Evolutionary conservation across 73 alveolate species (phyloP).

Genomic region (Chromera velia): DNA sequence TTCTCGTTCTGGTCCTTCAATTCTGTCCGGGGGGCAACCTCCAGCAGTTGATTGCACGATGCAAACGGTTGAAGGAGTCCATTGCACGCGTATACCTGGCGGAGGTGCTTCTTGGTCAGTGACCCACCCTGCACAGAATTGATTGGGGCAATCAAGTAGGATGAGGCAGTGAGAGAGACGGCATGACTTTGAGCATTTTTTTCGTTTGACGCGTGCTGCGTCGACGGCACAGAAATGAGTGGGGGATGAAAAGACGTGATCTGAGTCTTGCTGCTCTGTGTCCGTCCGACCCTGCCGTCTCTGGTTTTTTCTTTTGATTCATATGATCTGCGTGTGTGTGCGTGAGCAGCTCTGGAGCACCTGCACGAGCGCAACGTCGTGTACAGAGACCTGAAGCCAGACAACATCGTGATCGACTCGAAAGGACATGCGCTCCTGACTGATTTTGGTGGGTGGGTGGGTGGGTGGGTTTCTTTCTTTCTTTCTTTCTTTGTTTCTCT

Average conservation of each 20-base stretch:
- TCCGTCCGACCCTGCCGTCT: too few relatives aligned
- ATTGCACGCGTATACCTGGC: slow-evolving; percentile 19
- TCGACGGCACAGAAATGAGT: too few relatives aligned
- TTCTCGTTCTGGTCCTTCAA: slow-evolving; percentile 69
- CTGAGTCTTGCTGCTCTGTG: too few relatives aligned
- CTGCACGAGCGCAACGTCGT: slow-evolving; percentile 44
- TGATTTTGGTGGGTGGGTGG: slow-evolving; percentile 61
- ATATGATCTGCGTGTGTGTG: too few relatives aligned
- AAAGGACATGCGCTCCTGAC: slow-evolving; percentile 85
- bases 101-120: too few relatives aligned
- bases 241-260: too few relatives aligned
- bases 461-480: neutral
- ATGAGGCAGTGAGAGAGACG: too few relatives aligned
- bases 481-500: neutral
- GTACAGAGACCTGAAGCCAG: slow-evolving; percentile 82
- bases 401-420: slow-evolving; percentile 71
- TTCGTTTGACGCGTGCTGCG: too few relatives aligned
- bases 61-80: slow-evolving; percentile 20
- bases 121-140: too few relatives aligned
- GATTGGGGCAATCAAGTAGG: too few relatives aligned
- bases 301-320: too few relatives aligned
- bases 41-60: slow-evolving; percentile 40
- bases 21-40: slow-evolving; percentile 81
- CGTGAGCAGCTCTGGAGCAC: neutral
- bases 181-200: too few relatives aligned